Percentiles rank a stretch among this genome's conserved stretches.
Evolutionary conservation across 2,329 filamentous ascomycete genomes (phyloP).

Genomic region (Aspergillus sp.): DNA sequence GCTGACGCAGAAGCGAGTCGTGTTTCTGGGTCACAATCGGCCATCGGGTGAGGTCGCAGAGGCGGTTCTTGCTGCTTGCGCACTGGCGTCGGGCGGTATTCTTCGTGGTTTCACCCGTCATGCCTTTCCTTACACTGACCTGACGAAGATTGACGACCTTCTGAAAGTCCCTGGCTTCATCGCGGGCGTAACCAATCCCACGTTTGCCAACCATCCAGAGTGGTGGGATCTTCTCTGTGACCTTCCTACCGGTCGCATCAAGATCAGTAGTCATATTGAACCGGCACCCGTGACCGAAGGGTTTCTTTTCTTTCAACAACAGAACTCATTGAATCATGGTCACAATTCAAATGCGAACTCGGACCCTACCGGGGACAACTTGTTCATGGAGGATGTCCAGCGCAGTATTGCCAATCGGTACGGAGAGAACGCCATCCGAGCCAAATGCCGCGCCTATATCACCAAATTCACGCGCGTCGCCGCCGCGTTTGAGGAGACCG

Average conservation of each 20-base stretch:
- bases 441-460: constrained; percentile 95
- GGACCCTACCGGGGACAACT: constrained; percentile 80
- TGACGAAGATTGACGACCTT: constrained; percentile 96
- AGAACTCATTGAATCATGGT: constrained; percentile 37
- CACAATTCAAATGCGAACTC: constrained; percentile 28
- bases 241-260: constrained; percentile 85
- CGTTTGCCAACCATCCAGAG: constrained; percentile 88
- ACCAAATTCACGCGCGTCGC: constrained; percentile 88
- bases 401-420: constrained; percentile 80
- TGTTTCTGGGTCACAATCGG: constrained; percentile 92
- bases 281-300: constrained; percentile 78
- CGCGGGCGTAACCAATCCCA: constrained; percentile 94
- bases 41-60: constrained; percentile 95
- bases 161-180: constrained; percentile 96
- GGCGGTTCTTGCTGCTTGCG: constrained; percentile 95
- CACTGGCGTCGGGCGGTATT: constrained; percentile 87
- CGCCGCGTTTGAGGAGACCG: constrained; percentile 89
- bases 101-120: constrained; percentile 91
- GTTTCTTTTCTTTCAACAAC: constrained; percentile 80
- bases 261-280: constrained; percentile 88
- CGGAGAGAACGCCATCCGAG: constrained; percentile 83
- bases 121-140: constrained; percentile 95
- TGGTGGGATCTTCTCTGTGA: constrained; percentile 99
- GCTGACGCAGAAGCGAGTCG: constrained; percentile 91
- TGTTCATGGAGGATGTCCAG: constrained; percentile 84